A percentile compares a stretch with the other conserved stretches of the same genome.
Evolutionary conservation across 164 flowering plant species (phyloP).

Genomic region (Cinnamomum micranthum): DNA sequence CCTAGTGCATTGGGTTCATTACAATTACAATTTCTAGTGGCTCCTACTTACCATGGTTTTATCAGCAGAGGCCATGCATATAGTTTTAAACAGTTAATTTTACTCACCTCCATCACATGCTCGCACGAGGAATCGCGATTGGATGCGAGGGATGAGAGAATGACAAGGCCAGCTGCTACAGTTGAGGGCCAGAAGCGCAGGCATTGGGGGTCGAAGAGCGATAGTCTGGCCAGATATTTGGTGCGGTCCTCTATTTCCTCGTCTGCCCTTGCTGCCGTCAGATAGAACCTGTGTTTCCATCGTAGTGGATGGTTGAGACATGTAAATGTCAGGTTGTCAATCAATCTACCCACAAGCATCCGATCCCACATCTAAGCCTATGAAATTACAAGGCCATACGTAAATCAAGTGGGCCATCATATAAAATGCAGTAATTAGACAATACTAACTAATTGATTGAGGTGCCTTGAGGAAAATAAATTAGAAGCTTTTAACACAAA

Average conservation of each 20-base stretch:
- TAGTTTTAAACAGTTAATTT: too few relatives aligned
- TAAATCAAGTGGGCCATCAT: too few relatives aligned
- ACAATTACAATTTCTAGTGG: not conserved
- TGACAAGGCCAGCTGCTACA: conserved; percentile 81
- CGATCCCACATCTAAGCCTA: too few relatives aligned
- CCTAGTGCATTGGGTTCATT: not conserved
- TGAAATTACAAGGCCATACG: too few relatives aligned
- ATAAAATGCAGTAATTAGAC: too few relatives aligned
- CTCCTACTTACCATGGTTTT: not conserved
- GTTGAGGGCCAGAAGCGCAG: conserved; percentile 81
- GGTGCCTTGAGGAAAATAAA: too few relatives aligned
- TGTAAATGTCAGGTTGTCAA: not conserved
- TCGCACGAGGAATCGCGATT: conserved; percentile 44
- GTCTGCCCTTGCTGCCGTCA: conserved; percentile 72
- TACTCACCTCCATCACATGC: conserved; percentile 53
- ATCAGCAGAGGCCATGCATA: too few relatives aligned
- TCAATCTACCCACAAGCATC: too few relatives aligned
- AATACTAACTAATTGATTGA: too few relatives aligned
- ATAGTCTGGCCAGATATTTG: conserved; percentile 53
- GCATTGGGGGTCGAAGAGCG: conserved; percentile 58
- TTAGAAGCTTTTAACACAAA: too few relatives aligned
- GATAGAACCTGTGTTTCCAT: conserved; percentile 57
- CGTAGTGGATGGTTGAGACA: not conserved
- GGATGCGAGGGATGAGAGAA: conserved; percentile 54
- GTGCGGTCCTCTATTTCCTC: conserved; percentile 49